Conservation (phyloP, 2,329 filamentous ascomycete genomes). For the Claviceps spartinae region DNA sequence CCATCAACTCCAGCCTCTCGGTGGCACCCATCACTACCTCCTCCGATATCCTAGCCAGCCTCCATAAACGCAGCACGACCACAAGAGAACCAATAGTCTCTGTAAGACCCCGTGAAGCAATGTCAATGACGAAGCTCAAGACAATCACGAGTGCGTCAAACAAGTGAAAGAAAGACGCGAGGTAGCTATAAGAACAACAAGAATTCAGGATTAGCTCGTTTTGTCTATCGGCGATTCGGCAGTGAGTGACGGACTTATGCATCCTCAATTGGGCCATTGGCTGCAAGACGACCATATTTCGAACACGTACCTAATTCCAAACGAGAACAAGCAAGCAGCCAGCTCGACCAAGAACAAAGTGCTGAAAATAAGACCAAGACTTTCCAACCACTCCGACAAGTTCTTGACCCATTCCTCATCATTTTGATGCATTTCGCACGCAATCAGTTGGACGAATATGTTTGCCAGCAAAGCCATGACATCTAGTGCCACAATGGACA, state of each 20-base stretch:
- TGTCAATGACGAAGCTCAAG: conserved; percentile 46
- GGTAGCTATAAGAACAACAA: conserved; percentile 29
- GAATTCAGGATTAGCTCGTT: background rate
- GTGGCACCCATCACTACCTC: conserved; percentile 50
- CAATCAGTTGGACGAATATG: conserved; percentile 33
- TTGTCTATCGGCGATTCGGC: no score
- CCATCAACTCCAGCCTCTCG: conserved; percentile 47
- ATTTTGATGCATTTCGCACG: conserved; percentile 29
- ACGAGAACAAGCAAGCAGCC: conserved; percentile 43
- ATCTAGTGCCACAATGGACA: conserved; percentile 31
- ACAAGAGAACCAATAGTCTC: conserved; percentile 55
- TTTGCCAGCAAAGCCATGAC: conserved; percentile 31
- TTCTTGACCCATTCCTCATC: conserved; percentile 28
- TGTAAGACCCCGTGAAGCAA: conserved; percentile 43
- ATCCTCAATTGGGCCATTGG: no score
- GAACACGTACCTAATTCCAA: conserved; percentile 40
- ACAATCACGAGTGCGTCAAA: conserved; percentile 53
- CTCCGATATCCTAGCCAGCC: conserved; percentile 58
- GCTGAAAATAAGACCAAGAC: conserved; percentile 44
- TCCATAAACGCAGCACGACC: conserved; percentile 52
- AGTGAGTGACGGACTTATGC: no score
- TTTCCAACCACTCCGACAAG: conserved; percentile 28
- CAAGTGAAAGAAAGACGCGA: conserved; percentile 44
- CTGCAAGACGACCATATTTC: background rate
- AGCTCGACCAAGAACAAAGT: conserved; percentile 53